Evolutionary conservation across 164 flowering plant species (phyloP), one percentile per base, ranked within the genome.

Genomic region (Sedum album): DNA sequence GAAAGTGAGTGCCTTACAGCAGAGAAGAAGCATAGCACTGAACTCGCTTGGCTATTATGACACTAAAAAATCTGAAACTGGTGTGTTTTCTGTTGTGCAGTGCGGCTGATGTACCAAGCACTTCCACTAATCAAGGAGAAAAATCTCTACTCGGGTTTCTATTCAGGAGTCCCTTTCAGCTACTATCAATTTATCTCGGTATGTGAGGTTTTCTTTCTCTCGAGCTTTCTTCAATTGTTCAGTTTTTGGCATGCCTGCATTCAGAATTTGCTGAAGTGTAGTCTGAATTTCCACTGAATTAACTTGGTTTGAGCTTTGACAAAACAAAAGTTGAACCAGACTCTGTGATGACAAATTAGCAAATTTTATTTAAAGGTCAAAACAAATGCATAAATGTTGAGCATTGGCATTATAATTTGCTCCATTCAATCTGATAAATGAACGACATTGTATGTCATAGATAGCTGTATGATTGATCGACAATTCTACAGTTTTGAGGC

Each of bases 61-160:
- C n/a, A n/a, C n/a, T n/a, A n/a, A n/a, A n/a, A n/a, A n/a, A n/a
- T 48, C 20, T 30, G 71, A 62, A 15, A 23, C 26, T 46, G 63
- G 8, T 31, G n/a, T 72, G 46, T 17, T 26, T 64, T 21, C 5
- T 66, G 62, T 55, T 38, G 38, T 77, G 83, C 86, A 91, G 95
- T 91, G 85, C 86, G 85, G 93, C 79, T 89, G 41, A 88, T 91
- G 95, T 91, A 87, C 73, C 78, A 82, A 71, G 91, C 95, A 63
- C 91, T 94, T 81, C 95, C 96, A 55, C 76, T 76, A 28, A 81
- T 91, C 72, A 84, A 83, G 81, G 53, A 75, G 79, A 81, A 81
- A 78, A 79, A 78, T 48, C 86, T 88, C 61, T 86, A 85, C 73
- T 82, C 74, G 39, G 80, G 81, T 72, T 68, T 70, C 71, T 91